Evolutionary conservation across 306 rosid genomes (phyloP).

Genomic region (Vigna nakashimae): DNA sequence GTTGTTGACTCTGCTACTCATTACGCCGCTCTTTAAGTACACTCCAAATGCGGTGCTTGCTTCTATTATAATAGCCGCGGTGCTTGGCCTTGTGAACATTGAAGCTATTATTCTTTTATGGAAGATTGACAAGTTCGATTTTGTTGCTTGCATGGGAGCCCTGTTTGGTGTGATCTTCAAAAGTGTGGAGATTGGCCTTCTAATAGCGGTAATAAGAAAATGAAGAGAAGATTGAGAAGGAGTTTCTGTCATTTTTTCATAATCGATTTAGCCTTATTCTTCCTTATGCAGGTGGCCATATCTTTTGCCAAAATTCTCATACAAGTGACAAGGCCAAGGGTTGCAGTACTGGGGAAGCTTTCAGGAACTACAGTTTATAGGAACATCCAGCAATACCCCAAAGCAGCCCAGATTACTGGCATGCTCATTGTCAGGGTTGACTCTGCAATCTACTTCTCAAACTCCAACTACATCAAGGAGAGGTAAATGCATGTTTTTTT

Average conservation of each 20-base stretch:
- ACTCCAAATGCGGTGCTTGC: conserved; percentile 91
- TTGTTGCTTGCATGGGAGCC: conserved; percentile 89
- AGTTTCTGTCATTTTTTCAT: not conserved
- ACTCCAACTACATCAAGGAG: conserved; percentile 82
- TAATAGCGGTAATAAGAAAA: conserved; percentile 64
- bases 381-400: conserved; percentile 74
- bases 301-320: conserved; percentile 76
- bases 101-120: conserved; percentile 63
- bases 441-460: conserved; percentile 89
- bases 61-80: conserved; percentile 77
- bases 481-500: conserved; percentile 50
- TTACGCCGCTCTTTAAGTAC: conserved; percentile 84
- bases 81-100: conserved; percentile 57
- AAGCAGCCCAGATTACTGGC: conserved; percentile 62
- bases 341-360: conserved; percentile 75
- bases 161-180: conserved; percentile 84
- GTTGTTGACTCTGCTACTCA: conserved; percentile 59
- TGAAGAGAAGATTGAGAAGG: not conserved
- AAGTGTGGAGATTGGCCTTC: conserved; percentile 81
- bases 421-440: conserved; percentile 79
- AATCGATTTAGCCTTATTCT: conserved; percentile 9
- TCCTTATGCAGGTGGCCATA: conserved; percentile 59
- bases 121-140: conserved; percentile 87
- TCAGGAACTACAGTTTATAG: conserved; percentile 66
- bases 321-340: conserved; percentile 88